Base-by-base conservation (phyloP, 2,329 filamentous ascomycete species). In the Dactylellina leptospora region DNA sequence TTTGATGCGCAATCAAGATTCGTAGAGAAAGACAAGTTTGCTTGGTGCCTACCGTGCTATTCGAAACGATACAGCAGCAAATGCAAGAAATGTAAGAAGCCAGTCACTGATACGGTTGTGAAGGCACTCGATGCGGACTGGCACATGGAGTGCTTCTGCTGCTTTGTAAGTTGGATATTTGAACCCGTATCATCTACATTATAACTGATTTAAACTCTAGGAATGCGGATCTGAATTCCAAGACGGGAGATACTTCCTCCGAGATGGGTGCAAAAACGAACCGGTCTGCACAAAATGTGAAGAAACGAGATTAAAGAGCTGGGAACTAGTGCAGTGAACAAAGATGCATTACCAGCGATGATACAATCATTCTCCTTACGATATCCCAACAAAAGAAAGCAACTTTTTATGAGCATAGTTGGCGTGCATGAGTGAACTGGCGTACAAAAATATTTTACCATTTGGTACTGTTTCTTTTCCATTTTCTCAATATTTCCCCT, bases 11-110 rank as follows among this genome's bases (percentile, higher is more conserved):
- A 75, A 33, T 75, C 75, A 5, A 93, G 95, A 0, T 99, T 99
- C 79, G 91, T 99, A 61, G 95, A 99, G 79, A 96, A 96, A 81
- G 93, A 97, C 76, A 93, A 93, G 8, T 97, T 96, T 80, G 95
- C 95, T 3, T 99, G 95, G 93, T 99, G 95, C 80, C 86, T 97
- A 48, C 85, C 85, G 20, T 99, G 95, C 79, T 93, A 97, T 82
- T 96, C 93, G 11, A 91, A 92, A 78, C 87, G 95, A 30, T 97
- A 92, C 10, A 91, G 90, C 10, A 90, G 92, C 47, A 96, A 96
- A 81, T 99, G 95, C 80, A 86, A 87, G 76, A 91, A 89, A 77
- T 99, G 95, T 81, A 87, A 87, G 77, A 87, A 85, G 77, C 90
- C 92, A 6, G 92, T 97, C 59, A 88, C 95, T 55, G 93, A 96